These are phyloP conservation scores for Coniochaeta hoffmannii DNA, from an alignment of 2,329 filamentous ascomycete genomes.

Conservation along the genomic window DNA sequence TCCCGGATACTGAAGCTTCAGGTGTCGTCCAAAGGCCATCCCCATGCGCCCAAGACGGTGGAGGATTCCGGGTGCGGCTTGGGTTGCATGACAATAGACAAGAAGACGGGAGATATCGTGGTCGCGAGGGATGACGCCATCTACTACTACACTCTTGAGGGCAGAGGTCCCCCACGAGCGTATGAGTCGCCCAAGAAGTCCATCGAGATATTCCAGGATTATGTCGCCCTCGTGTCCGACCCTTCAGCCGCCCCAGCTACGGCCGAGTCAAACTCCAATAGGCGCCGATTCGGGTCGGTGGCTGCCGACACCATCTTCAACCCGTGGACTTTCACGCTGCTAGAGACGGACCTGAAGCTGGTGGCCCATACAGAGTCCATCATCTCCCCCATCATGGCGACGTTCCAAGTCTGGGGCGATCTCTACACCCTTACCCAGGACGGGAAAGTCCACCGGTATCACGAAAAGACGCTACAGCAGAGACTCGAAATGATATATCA, in stretches of 20 bases:
- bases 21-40: slow-evolving; percentile 82
- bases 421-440: slow-evolving; percentile 86
- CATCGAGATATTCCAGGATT: slow-evolving; percentile 73
- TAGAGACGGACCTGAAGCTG: slow-evolving; percentile 88
- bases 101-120: slow-evolving; percentile 72
- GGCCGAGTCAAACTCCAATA: slow-evolving; percentile 51
- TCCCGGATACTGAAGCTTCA: slow-evolving; percentile 78
- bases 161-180: slow-evolving; percentile 78
- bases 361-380: slow-evolving; percentile 85
- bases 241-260: slow-evolving; percentile 47
- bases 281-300: slow-evolving; percentile 64
- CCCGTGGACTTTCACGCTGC: slow-evolving; percentile 77
- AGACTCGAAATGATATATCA: slow-evolving; percentile 91
- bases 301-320: slow-evolving; percentile 74
- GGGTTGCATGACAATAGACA: slow-evolving; percentile 91
- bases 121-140: slow-evolving; percentile 94
- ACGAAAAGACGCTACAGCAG: slow-evolving; percentile 84
- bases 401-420: slow-evolving; percentile 86
- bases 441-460: slow-evolving; percentile 82
- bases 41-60: slow-evolving; percentile 77
- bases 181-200: slow-evolving; percentile 88
- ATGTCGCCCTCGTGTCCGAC: slow-evolving; percentile 80
- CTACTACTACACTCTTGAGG: slow-evolving; percentile 83
- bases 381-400: slow-evolving; percentile 67
- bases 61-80: slow-evolving; percentile 86